Evolutionary conservation across 1,139 yeast species (phyloP), one percentile per base, ranked within the genome.

Genomic region (Saccharomyces hybrid): DNA sequence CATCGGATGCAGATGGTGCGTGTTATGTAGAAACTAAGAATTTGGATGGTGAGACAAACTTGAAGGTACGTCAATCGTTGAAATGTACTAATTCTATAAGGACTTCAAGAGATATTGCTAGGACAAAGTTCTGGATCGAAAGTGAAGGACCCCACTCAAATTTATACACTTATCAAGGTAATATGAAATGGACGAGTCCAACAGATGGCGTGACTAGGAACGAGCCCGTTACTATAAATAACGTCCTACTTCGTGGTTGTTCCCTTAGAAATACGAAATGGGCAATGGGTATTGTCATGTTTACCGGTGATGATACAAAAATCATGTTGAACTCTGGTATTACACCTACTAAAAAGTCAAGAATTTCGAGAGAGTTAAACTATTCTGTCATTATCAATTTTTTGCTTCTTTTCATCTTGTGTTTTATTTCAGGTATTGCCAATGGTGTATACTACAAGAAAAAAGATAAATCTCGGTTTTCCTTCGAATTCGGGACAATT

Each of bases 21-120:
- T 91, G 98, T 72, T 91, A 85, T 66, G 84, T 91, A 47, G 98
- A 93, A 71, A 93, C 99, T 1, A 91, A 90, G 66, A 93, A 93
- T 69, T 78, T 93, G 64, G 98, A 93, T 72, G 99, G 99, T 69
- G 99, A 93, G 72, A 89, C 98, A 4, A 93, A 93, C 69, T 78
- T 93, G 69, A 93, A 93, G 71, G 82, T 83, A 51, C 86, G 89
- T 58, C 84, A 82, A 60, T 84, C 95, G 12, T 73, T 93, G 54
- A 80, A 82, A 57, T 82, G 88, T 63, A 90, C 95, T 24, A 79
- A 82, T 42, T 70, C 74, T 9, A 75, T 88, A 55, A 79, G 78
- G 62, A 90, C 81, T 63, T 77, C 95, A 0, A 74, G 77, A 31
- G 97, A 91, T 67, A 78, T 91, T 58, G 85, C 86, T 52, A 79